Conservation (phyloP, 129 eudicot genomes). For the Centella asiatica region DNA sequence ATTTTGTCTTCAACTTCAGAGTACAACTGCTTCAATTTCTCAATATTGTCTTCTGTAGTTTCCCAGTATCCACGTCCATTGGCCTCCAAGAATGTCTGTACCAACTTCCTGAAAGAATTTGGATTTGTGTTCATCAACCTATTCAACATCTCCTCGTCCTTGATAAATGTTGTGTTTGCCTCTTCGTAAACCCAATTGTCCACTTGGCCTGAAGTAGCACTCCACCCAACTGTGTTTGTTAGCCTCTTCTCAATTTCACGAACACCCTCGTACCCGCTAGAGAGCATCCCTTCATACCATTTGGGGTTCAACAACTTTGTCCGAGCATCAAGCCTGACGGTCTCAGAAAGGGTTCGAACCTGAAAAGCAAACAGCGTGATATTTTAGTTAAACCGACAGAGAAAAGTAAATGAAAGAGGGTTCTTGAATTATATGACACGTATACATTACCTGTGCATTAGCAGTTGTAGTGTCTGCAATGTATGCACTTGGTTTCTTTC, state of each 20-base stretch:
- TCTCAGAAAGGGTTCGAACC: slow-evolving; percentile 95
- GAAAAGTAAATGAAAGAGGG: neutral
- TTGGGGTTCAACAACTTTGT: slow-evolving; percentile 91
- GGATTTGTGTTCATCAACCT: slow-evolving; percentile 95
- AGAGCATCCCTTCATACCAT: slow-evolving; percentile 98
- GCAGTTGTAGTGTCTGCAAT: slow-evolving; percentile 98
- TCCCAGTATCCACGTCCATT: slow-evolving; percentile 99
- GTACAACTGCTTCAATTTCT: slow-evolving; percentile 73
- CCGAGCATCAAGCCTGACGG: slow-evolving; percentile 88
- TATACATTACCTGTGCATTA: slow-evolving; percentile 54
- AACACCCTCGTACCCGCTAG: slow-evolving; percentile 95
- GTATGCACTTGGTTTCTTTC: slow-evolving; percentile 90
- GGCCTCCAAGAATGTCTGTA: slow-evolving; percentile 97
- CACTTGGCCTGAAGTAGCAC: slow-evolving; percentile 97
- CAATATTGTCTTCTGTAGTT: slow-evolving; percentile 82
- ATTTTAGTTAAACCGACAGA: too few relatives aligned
- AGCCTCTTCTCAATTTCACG: slow-evolving; percentile 96
- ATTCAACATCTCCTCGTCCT: slow-evolving; percentile 89
- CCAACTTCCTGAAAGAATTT: slow-evolving; percentile 82
- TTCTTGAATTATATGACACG: neutral
- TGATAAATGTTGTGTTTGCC: slow-evolving; percentile 90
- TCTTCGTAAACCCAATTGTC: slow-evolving; percentile 98
- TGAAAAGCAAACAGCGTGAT: too few relatives aligned
- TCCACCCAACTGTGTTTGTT: slow-evolving; percentile 98
- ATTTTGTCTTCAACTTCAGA: slow-evolving; percentile 98